A percentile compares a stretch with the other conserved stretches of the same genome.
Conservation (phyloP, 192 early-diverging fungal species). For the Backusella australiensis region DNA sequence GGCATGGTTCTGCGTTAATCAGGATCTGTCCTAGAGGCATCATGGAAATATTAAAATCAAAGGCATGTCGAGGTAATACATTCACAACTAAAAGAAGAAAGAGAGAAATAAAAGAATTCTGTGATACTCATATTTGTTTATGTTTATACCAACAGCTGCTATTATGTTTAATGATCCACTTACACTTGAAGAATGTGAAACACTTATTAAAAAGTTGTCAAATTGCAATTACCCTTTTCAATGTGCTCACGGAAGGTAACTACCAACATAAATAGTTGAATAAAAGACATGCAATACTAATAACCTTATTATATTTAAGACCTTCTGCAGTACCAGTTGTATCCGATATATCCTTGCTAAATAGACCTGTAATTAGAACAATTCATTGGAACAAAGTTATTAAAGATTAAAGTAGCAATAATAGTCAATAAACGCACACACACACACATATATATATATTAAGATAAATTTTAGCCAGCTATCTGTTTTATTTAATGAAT, state of each 20-base stretch:
- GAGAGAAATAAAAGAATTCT: background rate
- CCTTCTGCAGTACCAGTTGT: conserved; percentile 13
- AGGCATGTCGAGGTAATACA: conserved; percentile 60
- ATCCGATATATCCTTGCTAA: background rate
- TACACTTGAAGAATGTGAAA: conserved; percentile 41
- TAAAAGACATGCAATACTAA: background rate
- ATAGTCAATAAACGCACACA: background rate
- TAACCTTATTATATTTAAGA: background rate
- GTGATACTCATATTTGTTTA: background rate
- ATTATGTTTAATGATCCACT: conserved; percentile 77
- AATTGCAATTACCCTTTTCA: conserved; percentile 63
- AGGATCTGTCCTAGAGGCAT: conserved; percentile 58
- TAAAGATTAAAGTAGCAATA: background rate
- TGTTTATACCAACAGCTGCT: conserved; percentile 44
- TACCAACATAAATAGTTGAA: background rate
- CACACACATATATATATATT: background rate
- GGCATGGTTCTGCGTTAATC: conserved; percentile 22
- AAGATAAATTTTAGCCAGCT: background rate
- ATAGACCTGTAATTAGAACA: background rate
- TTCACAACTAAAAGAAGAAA: conserved; percentile 10
- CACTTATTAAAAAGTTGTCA: conserved; percentile 50
- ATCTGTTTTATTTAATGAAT: background rate
- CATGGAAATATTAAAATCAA: conserved; percentile 69
- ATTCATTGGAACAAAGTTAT: conserved; percentile 13
- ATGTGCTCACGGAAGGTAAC: conserved; percentile 57